Evolutionary conservation across 345 rosid genomes (phyloP), one percentile per base, ranked within the genome.

Genomic region (Populus tremula): DNA sequence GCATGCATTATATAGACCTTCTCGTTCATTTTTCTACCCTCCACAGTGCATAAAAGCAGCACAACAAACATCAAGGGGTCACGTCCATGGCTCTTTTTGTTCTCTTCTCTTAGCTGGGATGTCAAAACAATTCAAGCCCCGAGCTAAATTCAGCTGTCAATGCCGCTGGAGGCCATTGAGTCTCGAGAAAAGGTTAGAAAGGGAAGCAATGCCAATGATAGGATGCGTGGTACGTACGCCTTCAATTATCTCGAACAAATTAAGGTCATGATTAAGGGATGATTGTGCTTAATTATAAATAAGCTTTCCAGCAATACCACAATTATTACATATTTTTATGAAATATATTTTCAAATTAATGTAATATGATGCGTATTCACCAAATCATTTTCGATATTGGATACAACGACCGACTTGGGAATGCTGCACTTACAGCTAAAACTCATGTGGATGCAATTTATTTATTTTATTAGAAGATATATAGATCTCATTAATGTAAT

Each of bases 71-170:
- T 38, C 20, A 39, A 78, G 72, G 76, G 79, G 66, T 78, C 80
- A 72, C 80, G 18, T 41, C 41, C 23, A 56, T 49, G 1, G 4
- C 53, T 36, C n/a, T 36, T 18, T 6, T 31, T 62, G 9, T 11
- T 45, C 17, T 75, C 29, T 11, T 66, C 18, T 2, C 45, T 41
- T 36, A 31, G 75, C 8, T 73, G 47, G 56, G 80, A 71, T 12
- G 50, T 6, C 31, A 39, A 6, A 25, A 63, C 70, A 68, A n/a
- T 67, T 78, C 14, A 18, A 75, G 45, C 63, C 38, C 16, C 76
- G 80, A 74, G 75, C 85, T 71, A 54, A 77, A 72, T 43, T 49
- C 50, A 45, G 86, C 78, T 81, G 85, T 83, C 85, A 75, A 49
- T 81, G 85, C 14, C 82, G 47, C 76, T 79, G 83, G 76, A 69